These are phyloP conservation scores for Podaxis pistillaris DNA, from an alignment of 768 basidiomycete species.

Conservation along the genomic window DNA sequence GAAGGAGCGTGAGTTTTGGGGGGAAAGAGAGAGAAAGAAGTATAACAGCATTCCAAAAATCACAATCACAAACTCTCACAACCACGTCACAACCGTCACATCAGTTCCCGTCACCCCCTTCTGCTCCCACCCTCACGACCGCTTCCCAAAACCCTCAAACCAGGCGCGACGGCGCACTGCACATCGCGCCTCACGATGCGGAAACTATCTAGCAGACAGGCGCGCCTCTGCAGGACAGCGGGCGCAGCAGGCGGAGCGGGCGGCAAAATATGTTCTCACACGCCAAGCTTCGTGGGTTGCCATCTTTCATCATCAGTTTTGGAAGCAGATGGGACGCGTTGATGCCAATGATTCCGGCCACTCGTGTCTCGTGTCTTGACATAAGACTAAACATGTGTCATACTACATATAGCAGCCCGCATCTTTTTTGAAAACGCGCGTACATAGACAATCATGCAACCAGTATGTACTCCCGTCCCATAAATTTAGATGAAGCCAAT, in stretches of 20 bases:
- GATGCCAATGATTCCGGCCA: not conserved
- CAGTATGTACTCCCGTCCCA: not conserved
- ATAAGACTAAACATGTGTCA: not conserved
- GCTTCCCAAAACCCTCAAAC: too few species aligned
- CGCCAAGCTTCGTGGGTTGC: not conserved
- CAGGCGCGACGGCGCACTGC: too few species aligned
- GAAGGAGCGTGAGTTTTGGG: conserved; percentile 39
- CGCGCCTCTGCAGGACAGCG: not conserved
- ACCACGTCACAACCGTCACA: conserved; percentile 5
- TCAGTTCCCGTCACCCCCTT: conserved; percentile 1
- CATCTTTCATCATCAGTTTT: conserved; percentile 8
- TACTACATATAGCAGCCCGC: not conserved
- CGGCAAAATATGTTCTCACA: not conserved
- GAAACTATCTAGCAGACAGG: too few species aligned
- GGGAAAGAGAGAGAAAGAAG: conserved; percentile 11
- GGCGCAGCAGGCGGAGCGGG: not conserved
- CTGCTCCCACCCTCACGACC: too few species aligned
- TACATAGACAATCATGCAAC: conserved; percentile 2
- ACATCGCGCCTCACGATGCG: too few species aligned
- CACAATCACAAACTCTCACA: conserved; percentile 1
- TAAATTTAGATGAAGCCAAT: conserved; percentile 87
- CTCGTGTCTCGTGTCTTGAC: not conserved
- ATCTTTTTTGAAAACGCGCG: not conserved
- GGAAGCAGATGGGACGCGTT: not conserved
- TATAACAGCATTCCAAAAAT: not conserved